Evolutionary conservation across 2,329 filamentous ascomycete species (phyloP), one percentile per base, ranked within the genome.

Genomic region (Fusarium sp.): DNA sequence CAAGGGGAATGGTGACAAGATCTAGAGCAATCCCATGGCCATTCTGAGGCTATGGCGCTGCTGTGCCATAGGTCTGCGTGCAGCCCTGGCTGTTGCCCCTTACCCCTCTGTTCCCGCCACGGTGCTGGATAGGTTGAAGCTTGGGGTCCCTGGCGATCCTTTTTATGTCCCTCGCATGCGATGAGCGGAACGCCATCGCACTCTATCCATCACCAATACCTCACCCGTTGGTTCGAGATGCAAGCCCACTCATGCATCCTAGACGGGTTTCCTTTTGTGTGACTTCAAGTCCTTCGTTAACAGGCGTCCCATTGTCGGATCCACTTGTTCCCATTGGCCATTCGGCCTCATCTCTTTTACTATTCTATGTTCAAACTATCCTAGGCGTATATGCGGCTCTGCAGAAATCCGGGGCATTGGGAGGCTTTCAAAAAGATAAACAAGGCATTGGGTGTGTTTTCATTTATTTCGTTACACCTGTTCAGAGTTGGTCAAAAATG

Each of bases 1-100:
- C 43, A 80, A 79, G 69, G 71, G 69, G 10, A 76, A 70, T 23
- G 76, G 77, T 27, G 78, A 79, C 54, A 75, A 77, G 13, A 78
- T 82, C 46, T 82, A 72, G 67, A 52, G 40, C 43, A 37, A 34
- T n/a, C 16, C 15, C 39, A 31, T 43, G 18, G 41, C 52, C 31
- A 13, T 13, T 13, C 12, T 36, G 15, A 47, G 31, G 27, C 48
- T 30, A 50, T 28, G 23, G 53, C 36, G 53, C 16, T 30, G 54
- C 51, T 61, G 40, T 43, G 56, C 53, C 60, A 41, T 44, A 53
- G 36, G 23, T 34, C 30, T 48, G 59, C 63, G 59, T 62, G 54
- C 61, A 48, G 60, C 56, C 57, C 63, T 27, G 41, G 51, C 31
- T 56, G 59, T 44, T 44, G 27, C 52, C 18, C 28, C 53, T 50